Percentiles rank a stretch among this genome's conserved stretches.
Evolutionary conservation across 176 grass and related monocot species (phyloP).

Genomic region (Eragrostis nindensis): DNA sequence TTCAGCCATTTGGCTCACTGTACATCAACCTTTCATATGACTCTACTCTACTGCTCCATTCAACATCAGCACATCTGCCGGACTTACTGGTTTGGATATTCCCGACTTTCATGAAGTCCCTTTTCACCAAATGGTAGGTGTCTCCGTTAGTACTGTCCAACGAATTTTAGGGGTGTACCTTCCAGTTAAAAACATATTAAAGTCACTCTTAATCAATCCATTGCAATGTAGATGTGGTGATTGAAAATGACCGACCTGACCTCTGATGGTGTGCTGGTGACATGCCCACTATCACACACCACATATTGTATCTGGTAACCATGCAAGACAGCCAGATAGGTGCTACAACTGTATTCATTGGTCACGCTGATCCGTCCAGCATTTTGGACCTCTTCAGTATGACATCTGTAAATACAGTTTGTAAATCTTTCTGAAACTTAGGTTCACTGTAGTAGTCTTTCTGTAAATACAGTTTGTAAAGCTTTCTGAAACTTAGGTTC

Average conservation of each 20-base stretch:
- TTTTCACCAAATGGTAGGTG: slow-evolving; percentile 43
- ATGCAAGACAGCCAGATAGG: no score
- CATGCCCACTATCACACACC: no score
- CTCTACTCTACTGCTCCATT: slow-evolving; percentile 56
- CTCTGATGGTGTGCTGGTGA: slow-evolving; percentile 28
- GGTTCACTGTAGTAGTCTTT: no score
- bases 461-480: no score
- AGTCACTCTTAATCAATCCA: slow-evolving; percentile 51
- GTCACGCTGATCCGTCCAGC: no score
- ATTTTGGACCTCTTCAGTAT: no score
- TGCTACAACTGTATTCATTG: no score
- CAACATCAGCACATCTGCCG: slow-evolving; percentile 56
- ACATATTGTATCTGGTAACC: no score
- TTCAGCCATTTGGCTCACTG: slow-evolving; percentile 45
- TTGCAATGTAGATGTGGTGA: slow-evolving; percentile 45
- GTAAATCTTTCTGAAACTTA: no score
- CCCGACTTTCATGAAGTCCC: slow-evolving; percentile 54
- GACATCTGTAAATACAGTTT: no score
- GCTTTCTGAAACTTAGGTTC: no score
- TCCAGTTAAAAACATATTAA: slow-evolving; percentile 53
- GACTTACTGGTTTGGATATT: slow-evolving; percentile 53
- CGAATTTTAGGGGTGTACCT: slow-evolving; percentile 47
- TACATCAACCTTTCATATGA: slow-evolving; percentile 54
- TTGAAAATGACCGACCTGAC: slow-evolving; percentile 51
- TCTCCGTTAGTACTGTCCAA: slow-evolving; percentile 44